Evolutionary conservation across 371 early-diverging fungal genomes (phyloP), one percentile per base, ranked within the genome.

Genomic region (Lichtheimia hyalospora): DNA sequence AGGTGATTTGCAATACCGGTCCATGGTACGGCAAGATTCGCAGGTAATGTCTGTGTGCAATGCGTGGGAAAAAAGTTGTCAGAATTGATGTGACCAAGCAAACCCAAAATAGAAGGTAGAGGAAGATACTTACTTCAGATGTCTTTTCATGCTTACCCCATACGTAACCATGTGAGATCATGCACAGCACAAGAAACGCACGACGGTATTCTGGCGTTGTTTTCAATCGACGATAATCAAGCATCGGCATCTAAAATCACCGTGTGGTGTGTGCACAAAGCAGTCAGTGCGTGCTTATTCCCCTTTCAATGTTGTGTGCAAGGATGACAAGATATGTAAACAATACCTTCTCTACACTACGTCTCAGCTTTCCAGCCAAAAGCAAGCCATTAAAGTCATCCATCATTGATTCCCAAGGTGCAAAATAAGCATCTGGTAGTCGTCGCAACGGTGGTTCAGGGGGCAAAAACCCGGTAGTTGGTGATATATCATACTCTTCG

Each of bases 81-180:
- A 13, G 34, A 34, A 34, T 34, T 34, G 34, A 34, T 34, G 34
- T 8, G 34, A 34, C 6, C 34, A 34, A 34, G 10, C 34, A 34
- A 34, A 8, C 10, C 34, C 34, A 0, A 34, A 34, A 34, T 8
- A 8, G 10, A 10, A 34, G 2, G 10, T 6, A 2, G 34, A 34
- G 10, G 10, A 34, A 34, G 10, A 34, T 5, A 34, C 49, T 52
- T 78, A 89, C 91, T 83, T 90, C 86, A 42, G 87, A 85, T n/a
- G 85, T 84, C 10, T 78, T 74, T 57, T 90, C 90, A 58, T 88
- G 88, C 61, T 92, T 91, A 28, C 92, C 91, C 96, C 96, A 95
- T 10, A 98, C 89, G 69, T 91, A 96, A 15, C 91, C 90, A 59
- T 97, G 97, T 5, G 92, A 89, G 25, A 98, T 71, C 75, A 96